Conservation (phyloP, 805 yeast species). For the Debaryomyces prosopidis region DNA sequence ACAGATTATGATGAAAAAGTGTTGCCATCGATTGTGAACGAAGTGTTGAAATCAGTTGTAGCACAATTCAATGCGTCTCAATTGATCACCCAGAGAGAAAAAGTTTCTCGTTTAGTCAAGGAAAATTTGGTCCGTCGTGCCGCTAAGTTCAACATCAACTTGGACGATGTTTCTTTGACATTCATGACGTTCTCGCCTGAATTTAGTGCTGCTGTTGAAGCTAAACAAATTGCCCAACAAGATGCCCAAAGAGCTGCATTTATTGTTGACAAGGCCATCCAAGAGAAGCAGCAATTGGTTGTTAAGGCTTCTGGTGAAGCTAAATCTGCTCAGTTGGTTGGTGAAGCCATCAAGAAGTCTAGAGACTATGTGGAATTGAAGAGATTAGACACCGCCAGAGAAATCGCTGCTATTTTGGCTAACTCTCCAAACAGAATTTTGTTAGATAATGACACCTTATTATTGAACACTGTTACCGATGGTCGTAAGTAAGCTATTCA, state of each 20-base stretch:
- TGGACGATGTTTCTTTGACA: constrained; percentile 96
- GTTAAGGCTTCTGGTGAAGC: constrained; percentile 99
- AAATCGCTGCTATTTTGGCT: constrained; percentile 84
- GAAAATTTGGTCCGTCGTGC: constrained; percentile 93
- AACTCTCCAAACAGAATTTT: constrained; percentile 88
- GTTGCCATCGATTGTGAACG: constrained; percentile 96
- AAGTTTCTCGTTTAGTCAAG: constrained; percentile 86
- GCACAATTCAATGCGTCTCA: constrained; percentile 99
- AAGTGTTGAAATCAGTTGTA: constrained; percentile 92
- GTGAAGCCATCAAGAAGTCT: constrained; percentile 97
- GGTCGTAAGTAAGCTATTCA: constrained; percentile 46
- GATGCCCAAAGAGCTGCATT: constrained; percentile 99
- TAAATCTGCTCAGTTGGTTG: constrained; percentile 94
- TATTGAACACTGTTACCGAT: constrained; percentile 86
- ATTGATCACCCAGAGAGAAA: constrained; percentile 97
- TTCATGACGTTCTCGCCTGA: constrained; percentile 98
- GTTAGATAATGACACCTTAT: constrained; percentile 87
- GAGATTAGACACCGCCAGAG: constrained; percentile 95
- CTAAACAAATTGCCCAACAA: constrained; percentile 98
- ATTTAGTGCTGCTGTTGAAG: constrained; percentile 96
- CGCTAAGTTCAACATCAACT: constrained; percentile 75
- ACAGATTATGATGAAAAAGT: constrained; percentile 95
- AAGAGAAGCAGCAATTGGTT: constrained; percentile 95
- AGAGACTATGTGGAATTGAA: constrained; percentile 95
- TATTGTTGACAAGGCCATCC: constrained; percentile 93